Evolutionary conservation across 2,329 filamentous ascomycete genomes (phyloP).

Genomic region (Cladosporium halotolerans): DNA sequence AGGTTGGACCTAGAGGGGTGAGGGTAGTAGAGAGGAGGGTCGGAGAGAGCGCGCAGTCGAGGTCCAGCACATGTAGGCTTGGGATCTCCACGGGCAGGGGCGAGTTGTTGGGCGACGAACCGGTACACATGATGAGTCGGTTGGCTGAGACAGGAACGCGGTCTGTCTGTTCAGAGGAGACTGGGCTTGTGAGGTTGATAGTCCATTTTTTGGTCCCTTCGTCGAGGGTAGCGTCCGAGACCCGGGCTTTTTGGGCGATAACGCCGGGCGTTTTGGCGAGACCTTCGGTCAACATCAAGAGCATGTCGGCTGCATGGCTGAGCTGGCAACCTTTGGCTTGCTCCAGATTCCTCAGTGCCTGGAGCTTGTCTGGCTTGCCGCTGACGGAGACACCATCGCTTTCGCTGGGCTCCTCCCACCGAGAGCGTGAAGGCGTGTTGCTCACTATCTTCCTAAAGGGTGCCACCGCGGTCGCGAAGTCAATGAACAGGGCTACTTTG

Average conservation of each 20-base stretch:
- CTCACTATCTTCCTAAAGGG: slow-evolving; percentile 49
- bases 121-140: slow-evolving; percentile 53
- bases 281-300: slow-evolving; percentile 43
- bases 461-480: slow-evolving; percentile 49
- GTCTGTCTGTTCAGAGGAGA: slow-evolving; percentile 16
- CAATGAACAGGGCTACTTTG: slow-evolving; percentile 53
- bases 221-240: slow-evolving; percentile 36
- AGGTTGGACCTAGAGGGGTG: slow-evolving; percentile 31
- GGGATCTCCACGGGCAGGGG: slow-evolving; percentile 38
- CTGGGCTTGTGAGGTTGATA: slow-evolving; percentile 29
- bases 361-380: slow-evolving; percentile 47
- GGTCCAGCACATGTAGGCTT: slow-evolving; percentile 40
- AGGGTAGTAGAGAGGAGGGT: slow-evolving; percentile 41
- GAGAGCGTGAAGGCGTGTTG: slow-evolving; percentile 33
- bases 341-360: slow-evolving; percentile 47
- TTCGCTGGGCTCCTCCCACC: slow-evolving; percentile 24
- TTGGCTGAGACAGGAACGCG: slow-evolving; percentile 32
- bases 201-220: slow-evolving; percentile 33
- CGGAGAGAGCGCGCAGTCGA: slow-evolving; percentile 53
- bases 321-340: slow-evolving; percentile 54
- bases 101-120: slow-evolving; percentile 45
- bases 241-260: slow-evolving; percentile 33
- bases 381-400: slow-evolving; percentile 21
- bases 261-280: slow-evolving; percentile 37
- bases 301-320: slow-evolving; percentile 52